These are phyloP conservation scores for Hamamelis virginiana DNA, from an alignment of 164 flowering plant genomes.

Conservation along the genomic window DNA sequence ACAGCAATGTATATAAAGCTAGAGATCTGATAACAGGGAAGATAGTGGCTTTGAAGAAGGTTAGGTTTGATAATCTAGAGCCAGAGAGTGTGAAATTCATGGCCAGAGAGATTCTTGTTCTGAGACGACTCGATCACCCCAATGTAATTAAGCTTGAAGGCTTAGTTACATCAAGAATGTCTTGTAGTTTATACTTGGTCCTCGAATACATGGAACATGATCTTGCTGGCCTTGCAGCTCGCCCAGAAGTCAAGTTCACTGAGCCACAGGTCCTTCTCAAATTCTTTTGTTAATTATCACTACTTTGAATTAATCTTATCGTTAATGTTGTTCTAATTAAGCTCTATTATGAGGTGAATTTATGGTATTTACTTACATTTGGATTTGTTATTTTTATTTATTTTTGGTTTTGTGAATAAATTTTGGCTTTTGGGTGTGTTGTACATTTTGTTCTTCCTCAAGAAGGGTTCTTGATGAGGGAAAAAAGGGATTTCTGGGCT, in stretches of 20 bases:
- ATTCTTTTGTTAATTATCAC: not conserved
- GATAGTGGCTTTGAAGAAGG: constrained; percentile 92
- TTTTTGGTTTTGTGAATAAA: not conserved
- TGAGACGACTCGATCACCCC: constrained; percentile 77
- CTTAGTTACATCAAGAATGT: constrained; percentile 86
- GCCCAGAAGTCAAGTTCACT: constrained; percentile 64
- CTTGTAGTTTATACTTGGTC: constrained; percentile 81
- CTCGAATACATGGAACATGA: constrained; percentile 98
- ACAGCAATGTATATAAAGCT: constrained; percentile 95
- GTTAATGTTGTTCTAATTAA: not conserved
- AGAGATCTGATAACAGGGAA: constrained; percentile 77
- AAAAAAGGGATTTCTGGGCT: no score
- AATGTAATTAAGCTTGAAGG: constrained; percentile 90
- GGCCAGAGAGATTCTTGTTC: constrained; percentile 87
- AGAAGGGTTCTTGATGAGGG: no score
- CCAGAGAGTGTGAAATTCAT: constrained; percentile 90
- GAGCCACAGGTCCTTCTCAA: constrained; percentile 69
- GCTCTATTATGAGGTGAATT: not conserved
- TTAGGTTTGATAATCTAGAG: constrained; percentile 86
- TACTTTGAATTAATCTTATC: not conserved
- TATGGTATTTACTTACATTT: not conserved
- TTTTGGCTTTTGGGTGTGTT: constrained; percentile 9
- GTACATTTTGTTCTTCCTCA: not conserved
- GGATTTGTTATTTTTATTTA: not conserved
- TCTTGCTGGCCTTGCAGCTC: constrained; percentile 82